Evolutionary conservation across 495 filamentous ascomycete species (phyloP), one percentile per base, ranked within the genome.

Genomic region (Immersiella caudata): DNA sequence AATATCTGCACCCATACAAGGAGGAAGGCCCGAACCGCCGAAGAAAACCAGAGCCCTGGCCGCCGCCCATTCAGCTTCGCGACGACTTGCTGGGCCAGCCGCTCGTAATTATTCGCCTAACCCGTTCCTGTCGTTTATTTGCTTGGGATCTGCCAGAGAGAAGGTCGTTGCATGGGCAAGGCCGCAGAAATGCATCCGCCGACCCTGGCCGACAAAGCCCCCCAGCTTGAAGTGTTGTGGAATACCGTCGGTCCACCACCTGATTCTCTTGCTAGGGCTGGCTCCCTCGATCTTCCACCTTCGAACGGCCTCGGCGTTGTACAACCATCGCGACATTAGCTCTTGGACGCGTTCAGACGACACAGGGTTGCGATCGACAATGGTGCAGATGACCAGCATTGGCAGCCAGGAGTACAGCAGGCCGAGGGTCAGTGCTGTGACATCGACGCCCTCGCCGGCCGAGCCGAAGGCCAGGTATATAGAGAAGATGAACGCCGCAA

Each of bases 291-390:
- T 29, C 20, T 22, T 55, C 56, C 56, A 59, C 25, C 6, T 7
- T 1, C 27, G 22, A 14, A 69, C 62, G 26, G 62, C 67, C 27
- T 65, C 40, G 18, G 66, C 63, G 51, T 69, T 69, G 59, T 54
- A 62, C 18, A 69, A 63, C 67, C 67, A 69, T 8, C 67, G 54
- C 18, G 36, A 29, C 49, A 69, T 60, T 25, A 69, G 49, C 20
- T 29, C 27, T 18, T 22, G 20, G 46, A 57, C 33, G 20, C 62
- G 62, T 0, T 58, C 58, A 25, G 62, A 52, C 9, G 67, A 69
- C n/a, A 69, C 57, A 0, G 67, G 67, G 24, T 69, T 69, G 6
- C 67, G 62, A 36, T 69, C 67, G 1, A 69, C 27, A 25, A 69
- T 66, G 1, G 62, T 58, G 14, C 55, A 69, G 9, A 62, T 66